Evolutionary conservation across 1,284 basidiomycete species (phyloP), one percentile per base, ranked within the genome.

Genomic region (Ganoderma meredithae): DNA sequence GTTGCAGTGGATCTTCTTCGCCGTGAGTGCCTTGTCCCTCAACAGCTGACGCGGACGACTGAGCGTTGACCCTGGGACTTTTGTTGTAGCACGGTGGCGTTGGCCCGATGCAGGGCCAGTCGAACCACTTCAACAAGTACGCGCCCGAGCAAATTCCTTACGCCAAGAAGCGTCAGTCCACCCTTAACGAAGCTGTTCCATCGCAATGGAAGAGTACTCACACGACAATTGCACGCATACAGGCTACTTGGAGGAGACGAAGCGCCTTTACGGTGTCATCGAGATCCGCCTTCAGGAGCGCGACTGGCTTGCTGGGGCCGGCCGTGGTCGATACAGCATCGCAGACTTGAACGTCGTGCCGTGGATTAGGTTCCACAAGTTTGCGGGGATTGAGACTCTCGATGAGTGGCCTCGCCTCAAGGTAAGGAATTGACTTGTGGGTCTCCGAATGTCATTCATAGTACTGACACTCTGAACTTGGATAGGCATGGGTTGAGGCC

Each of bases 1-100:
- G 77, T 75, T 92, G 22, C 91, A 92, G 75, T 95, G 93, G 94
- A 89, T 95, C 60, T 93, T 94, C 81, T 95, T 92, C 72, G 84
- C 86, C 47, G 88, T 88, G 73, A 71, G 86, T 76, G 25, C 31
- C 10, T 33, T 22, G 8, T 5, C 25, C 36, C 17, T 7, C 19
- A n/a, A 17, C 39, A 12, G 15, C 40, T 22, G n/a, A 19, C 13
- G 15, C 40, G 12, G n/a, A 19, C 13, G 13, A 3, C 4, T 25
- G 39, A 17, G 27, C 27, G n/a, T 12, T 55, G 19, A 13, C 10
- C 39, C 27, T 8, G 6, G 39, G 19, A 15, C 36, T 62, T 39
- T 25, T 52, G 15, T 27, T 63, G 39, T 72, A 89, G 86, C 89
- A 91, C 73, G 90, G 90, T 12, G 90, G 89, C n/a, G 77, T 92